phyloP scores from a whole-genome alignment of 352 stramenopile species.

The Globisporangium paroecandrum region DNA sequence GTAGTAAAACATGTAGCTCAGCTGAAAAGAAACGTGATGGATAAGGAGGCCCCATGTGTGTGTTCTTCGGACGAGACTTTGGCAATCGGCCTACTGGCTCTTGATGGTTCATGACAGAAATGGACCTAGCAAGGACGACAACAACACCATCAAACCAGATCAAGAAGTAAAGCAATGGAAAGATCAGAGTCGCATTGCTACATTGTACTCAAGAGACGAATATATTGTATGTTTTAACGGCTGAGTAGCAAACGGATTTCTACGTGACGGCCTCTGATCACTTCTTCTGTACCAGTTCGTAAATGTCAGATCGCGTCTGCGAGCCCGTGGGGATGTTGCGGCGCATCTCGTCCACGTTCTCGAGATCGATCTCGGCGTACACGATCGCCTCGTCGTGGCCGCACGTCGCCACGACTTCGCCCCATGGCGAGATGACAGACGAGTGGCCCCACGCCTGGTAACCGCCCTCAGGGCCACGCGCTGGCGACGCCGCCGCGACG shows the following conservation, averaged over 20 bases:
- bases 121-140: too few relatives aligned
- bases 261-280: not conserved
- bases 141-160: too few relatives aligned
- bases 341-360: conserved; percentile 93
- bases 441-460: conserved; percentile 99
- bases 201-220: not conserved
- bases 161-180: too few relatives aligned
- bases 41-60: too few relatives aligned
- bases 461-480: conserved; percentile 89
- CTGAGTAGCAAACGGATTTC: not conserved
- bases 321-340: conserved; percentile 94
- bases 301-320: conserved; percentile 96
- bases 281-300: conserved; percentile 88
- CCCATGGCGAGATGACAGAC: conserved; percentile 96
- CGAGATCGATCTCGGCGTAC: conserved; percentile 95
- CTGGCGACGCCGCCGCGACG: conserved; percentile 95
- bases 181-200: too few relatives aligned
- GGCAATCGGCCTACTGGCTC: too few relatives aligned
- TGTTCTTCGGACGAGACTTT: too few relatives aligned
- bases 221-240: not conserved
- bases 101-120: too few relatives aligned
- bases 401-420: conserved; percentile 94
- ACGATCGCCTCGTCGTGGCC: conserved; percentile 92
- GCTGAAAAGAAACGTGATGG: too few relatives aligned
- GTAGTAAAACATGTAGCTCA: too few relatives aligned